Percentiles rank a stretch among this genome's conserved stretches.
Evolutionary conservation across 1,139 yeast species (phyloP).

Genomic region (Candida albicans): DNA sequence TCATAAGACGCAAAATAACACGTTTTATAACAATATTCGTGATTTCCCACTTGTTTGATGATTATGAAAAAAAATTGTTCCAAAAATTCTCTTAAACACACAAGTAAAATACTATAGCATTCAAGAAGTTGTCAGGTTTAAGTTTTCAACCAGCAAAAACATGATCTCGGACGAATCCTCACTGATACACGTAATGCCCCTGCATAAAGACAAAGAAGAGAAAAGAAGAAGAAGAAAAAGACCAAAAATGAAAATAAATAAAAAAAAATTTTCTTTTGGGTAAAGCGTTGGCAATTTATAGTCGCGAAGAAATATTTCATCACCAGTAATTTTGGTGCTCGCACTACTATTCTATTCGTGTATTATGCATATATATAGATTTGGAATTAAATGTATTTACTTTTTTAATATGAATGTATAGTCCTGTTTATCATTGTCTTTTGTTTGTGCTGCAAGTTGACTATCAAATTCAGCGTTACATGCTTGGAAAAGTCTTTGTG

Average conservation of each 20-base stretch:
- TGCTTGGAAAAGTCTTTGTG: constrained; percentile 4
- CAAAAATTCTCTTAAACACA: constrained; percentile 75
- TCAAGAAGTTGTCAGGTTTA: constrained; percentile 95
- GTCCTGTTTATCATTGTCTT: background rate
- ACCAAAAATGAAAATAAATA: background rate
- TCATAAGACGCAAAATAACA: too few relatives aligned
- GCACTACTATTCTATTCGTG: background rate
- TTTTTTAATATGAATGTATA: constrained; percentile 8
- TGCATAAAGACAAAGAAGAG: constrained; percentile 89
- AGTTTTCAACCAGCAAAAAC: constrained; percentile 99
- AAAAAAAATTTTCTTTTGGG: constrained; percentile 2
- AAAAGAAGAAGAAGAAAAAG: constrained; percentile 15
- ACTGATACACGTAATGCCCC: constrained; percentile 99
- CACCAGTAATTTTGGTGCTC: constrained; percentile 3
- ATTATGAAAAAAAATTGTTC: constrained; percentile 28
- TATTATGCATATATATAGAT: background rate
- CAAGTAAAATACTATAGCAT: constrained; percentile 45
- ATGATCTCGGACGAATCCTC: constrained; percentile 99
- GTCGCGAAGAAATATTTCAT: background rate
- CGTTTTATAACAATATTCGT: too few relatives aligned
- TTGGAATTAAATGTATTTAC: background rate
- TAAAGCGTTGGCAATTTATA: constrained; percentile 9
- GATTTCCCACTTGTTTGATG: too few relatives aligned
- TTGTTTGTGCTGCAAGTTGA: background rate
- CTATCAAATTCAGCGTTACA: background rate